Evolutionary conservation across 1,139 yeast genomes (phyloP), one percentile per base, ranked within the genome.

Genomic region (Pichia kudriavzevii): DNA sequence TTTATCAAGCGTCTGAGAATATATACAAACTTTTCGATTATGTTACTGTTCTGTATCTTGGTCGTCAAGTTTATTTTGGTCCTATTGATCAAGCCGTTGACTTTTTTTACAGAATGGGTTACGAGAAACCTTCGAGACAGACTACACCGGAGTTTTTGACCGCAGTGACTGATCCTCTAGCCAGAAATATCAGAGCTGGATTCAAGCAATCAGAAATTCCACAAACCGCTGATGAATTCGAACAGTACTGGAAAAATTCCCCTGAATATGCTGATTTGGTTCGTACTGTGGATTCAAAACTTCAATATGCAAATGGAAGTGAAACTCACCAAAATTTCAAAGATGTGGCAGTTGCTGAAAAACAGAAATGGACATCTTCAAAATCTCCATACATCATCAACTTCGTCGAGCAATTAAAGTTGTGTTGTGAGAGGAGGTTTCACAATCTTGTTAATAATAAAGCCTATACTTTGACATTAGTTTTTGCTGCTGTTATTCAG

Each of bases 81-180:
- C 69, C 71, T 28, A 67, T 75, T 12, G 55, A 58, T 12, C 55
- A 61, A 22, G 94, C 91, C 5, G 76, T 72, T 49, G 61, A 63
- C 28, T 80, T 65, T 57, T 80, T 80, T 55, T 50, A 60, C 36
- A 66, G 65, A 28, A 75, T 80, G 83, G 91, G 91, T 21, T 80
- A 66, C 55, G 61, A 64, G 11, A 80, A 85, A 52, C 80, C 83
- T 23, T 66, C 68, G 26, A 75, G 94, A 58, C 87, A 80, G 61
- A 79, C 93, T 7, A 79, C 91, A 39, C 83, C 91, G 12, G 95
- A 84, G 56, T 84, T 72, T 56, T 63, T 84, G 50, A 83, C 94
- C 2, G 76, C 93, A 1, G 63, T 83, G 34, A 80, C 94, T 3
- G 77, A 78, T 48, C 88, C 94, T 4, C 60, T 65, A 4, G 46